Conservation (phyloP, 208 protist species). For the Novymonas esmeraldas region DNA sequence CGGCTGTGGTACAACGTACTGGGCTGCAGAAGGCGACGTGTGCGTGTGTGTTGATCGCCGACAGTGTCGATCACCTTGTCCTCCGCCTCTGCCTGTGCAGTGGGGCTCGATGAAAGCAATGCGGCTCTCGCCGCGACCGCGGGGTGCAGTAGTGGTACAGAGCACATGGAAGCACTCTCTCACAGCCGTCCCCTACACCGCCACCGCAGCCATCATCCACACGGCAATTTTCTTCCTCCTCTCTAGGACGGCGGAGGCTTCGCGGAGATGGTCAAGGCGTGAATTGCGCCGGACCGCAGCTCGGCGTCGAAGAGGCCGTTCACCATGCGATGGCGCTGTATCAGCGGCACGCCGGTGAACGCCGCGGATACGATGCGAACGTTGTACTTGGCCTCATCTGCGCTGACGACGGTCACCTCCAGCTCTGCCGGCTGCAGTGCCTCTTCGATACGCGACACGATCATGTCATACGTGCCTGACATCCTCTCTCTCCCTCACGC, state of each 20-base stretch:
- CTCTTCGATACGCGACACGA: constrained; percentile 42
- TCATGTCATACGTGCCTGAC: constrained; percentile 23
- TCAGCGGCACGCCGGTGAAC: constrained; percentile 57
- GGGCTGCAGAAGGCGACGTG: no score
- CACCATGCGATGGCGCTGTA: constrained; percentile 75
- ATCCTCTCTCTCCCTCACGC: constrained; percentile 5
- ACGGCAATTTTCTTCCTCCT: no score
- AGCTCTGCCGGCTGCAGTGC: constrained; percentile 38
- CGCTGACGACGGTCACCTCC: constrained; percentile 55
- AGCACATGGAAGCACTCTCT: no score
- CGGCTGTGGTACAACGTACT: no score
- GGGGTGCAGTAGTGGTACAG: no score
- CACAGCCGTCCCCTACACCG: no score
- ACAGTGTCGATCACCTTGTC: no score
- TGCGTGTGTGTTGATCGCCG: no score
- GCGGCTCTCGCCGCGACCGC: no score
- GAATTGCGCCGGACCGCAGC: constrained; percentile 67
- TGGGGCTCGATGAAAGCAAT: no score
- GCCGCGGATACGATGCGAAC: constrained; percentile 53
- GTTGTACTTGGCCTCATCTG: constrained; percentile 64
- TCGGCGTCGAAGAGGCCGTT: constrained; percentile 77
- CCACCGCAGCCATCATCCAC: no score
- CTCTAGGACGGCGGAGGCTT: constrained; percentile 33
- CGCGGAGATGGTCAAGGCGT: constrained; percentile 72
- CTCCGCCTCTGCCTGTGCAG: no score